phyloP scores from a whole-genome alignment of 345 rosid genomes.

The Eucalyptus brandiana region DNA sequence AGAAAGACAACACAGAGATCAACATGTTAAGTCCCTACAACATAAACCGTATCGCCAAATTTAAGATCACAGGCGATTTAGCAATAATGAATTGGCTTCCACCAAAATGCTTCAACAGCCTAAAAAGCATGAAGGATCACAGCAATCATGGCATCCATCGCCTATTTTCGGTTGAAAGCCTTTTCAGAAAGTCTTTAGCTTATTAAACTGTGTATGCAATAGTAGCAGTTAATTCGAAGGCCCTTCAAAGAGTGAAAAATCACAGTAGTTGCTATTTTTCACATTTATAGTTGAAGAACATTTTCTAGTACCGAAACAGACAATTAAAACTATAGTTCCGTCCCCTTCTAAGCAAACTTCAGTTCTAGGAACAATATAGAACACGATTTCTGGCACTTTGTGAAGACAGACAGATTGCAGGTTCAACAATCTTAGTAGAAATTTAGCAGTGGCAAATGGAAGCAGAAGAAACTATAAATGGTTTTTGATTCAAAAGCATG shows the following conservation, averaged over 20 bases:
- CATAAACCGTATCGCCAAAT: not conserved
- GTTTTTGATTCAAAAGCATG: not conserved
- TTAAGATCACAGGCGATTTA: not conserved
- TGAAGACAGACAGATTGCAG: not conserved
- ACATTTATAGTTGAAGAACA: not conserved
- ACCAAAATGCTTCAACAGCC: not conserved
- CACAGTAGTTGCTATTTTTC: not conserved
- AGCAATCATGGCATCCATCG: not conserved
- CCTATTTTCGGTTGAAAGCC: not conserved
- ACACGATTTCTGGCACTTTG: not conserved
- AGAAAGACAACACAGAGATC: not conserved
- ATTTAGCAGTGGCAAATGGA: not conserved
- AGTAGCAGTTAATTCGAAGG: not conserved
- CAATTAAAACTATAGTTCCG: not conserved
- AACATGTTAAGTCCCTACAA: not conserved
- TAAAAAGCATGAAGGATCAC: not conserved
- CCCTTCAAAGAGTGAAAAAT: not conserved
- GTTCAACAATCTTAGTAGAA: not conserved
- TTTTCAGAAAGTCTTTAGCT: not conserved
- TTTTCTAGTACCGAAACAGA: not conserved
- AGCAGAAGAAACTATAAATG: not conserved
- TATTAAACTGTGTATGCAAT: not conserved
- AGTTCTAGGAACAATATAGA: not conserved
- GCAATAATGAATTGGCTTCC: not conserved
- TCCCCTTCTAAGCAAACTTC: not conserved